These are phyloP conservation scores for Artomyces pyxidatus DNA, from an alignment of 768 basidiomycete species.

Conservation along the genomic window DNA sequence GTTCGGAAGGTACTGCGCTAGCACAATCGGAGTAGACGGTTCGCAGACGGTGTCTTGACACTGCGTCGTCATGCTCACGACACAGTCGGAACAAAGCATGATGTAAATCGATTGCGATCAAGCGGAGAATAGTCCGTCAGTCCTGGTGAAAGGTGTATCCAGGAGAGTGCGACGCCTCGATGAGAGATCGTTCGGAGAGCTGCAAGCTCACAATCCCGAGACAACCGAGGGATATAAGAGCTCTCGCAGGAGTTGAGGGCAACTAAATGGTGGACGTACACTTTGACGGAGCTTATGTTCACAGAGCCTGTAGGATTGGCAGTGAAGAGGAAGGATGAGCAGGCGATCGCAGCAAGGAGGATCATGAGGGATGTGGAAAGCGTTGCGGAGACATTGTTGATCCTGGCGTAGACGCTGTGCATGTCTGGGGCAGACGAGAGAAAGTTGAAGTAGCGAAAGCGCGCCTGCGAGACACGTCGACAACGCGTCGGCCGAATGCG, in stretches of 20 bases:
- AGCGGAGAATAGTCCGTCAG: too few species aligned
- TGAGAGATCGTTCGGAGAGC: too few species aligned
- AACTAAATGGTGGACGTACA: constrained; percentile 44
- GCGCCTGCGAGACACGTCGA: constrained; percentile 1
- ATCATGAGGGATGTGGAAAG: constrained; percentile 71
- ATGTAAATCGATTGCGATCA: too few species aligned
- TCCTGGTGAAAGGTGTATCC: too few species aligned
- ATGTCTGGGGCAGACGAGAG: constrained; percentile 28
- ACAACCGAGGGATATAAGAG: neutral
- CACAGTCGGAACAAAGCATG: too few species aligned
- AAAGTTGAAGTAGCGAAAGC: neutral
- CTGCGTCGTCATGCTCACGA: too few species aligned
- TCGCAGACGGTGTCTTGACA: too few species aligned
- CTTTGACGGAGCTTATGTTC: constrained; percentile 59
- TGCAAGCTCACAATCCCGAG: too few species aligned
- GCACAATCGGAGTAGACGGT: too few species aligned
- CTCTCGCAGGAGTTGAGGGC: neutral
- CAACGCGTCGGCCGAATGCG: neutral
- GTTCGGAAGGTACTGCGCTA: neutral
- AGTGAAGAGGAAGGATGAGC: constrained; percentile 63
- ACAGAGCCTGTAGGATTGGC: constrained; percentile 51
- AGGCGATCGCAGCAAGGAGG: constrained; percentile 59
- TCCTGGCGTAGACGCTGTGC: constrained; percentile 62
- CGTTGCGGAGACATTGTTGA: constrained; percentile 68
- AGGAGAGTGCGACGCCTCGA: too few species aligned